Conservation (phyloP, 768 basidiomycete genomes). For the Tylopilus felleus region DNA sequence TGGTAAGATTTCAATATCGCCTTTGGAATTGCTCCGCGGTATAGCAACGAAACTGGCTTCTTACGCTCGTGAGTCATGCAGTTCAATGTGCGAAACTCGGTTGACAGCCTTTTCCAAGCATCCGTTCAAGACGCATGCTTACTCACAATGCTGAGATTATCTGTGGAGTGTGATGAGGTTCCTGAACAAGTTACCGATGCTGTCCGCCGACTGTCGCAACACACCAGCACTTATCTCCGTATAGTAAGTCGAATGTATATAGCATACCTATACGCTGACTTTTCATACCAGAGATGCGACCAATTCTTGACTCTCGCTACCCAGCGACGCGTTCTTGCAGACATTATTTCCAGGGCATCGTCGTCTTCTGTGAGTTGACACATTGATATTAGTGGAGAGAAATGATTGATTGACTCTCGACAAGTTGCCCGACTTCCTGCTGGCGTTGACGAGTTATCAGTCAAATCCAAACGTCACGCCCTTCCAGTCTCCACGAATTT, state of each 20-base stretch:
- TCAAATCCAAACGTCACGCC: constrained; percentile 1
- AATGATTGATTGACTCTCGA: constrained; percentile 3
- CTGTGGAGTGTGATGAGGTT: constrained; percentile 54
- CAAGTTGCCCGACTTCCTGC: constrained; percentile 72
- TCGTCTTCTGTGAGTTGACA: constrained; percentile 53
- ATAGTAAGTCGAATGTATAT: constrained; percentile 39
- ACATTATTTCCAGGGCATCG: constrained; percentile 45
- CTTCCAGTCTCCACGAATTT: constrained; percentile 7
- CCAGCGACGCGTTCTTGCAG: constrained; percentile 43
- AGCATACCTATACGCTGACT: constrained; percentile 3
- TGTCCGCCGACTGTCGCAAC: constrained; percentile 44
- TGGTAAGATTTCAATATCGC: constrained; percentile 47
- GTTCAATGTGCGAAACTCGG: constrained; percentile 3
- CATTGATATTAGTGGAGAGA: background rate
- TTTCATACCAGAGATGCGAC: constrained; percentile 55
- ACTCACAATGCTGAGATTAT: constrained; percentile 66
- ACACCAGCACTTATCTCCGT: constrained; percentile 53
- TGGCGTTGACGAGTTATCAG: constrained; percentile 42
- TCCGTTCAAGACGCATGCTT: constrained; percentile 72
- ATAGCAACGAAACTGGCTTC: constrained; percentile 39
- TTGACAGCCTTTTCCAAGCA: constrained; percentile 36
- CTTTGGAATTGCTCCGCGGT: constrained; percentile 46
- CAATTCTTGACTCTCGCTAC: constrained; percentile 55
- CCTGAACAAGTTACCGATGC: constrained; percentile 41
- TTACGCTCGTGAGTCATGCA: constrained; percentile 42